Conservation (phyloP, 2,329 filamentous ascomycete genomes). For the Talaromyces sp. region DNA sequence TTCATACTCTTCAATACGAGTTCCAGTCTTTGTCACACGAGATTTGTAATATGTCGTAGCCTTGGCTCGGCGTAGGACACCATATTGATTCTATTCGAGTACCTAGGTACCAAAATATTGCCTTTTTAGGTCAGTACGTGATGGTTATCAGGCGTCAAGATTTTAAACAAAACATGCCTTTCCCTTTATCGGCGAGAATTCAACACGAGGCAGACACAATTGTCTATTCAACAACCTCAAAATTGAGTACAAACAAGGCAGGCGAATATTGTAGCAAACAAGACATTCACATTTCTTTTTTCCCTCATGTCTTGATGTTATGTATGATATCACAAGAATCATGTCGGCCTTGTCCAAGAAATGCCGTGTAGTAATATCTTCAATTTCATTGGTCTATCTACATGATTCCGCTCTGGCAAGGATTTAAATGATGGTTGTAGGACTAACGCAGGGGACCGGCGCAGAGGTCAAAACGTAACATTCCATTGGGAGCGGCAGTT, state of each 20-base stretch:
- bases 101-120: neutral
- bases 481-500: neutral
- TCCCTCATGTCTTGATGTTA: neutral
- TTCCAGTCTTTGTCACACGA: neutral
- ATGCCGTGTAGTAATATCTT: neutral
- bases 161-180: neutral
- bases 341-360: neutral
- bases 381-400: slow-evolving; percentile 5
- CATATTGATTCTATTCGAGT: neutral
- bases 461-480: neutral
- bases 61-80: neutral
- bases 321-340: neutral
- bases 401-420: neutral
- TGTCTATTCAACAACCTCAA: neutral
- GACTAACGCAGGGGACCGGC: slow-evolving; percentile 4
- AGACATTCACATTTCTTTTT: neutral
- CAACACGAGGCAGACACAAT: slow-evolving; percentile 3
- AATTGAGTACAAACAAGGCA: neutral
- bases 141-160: neutral
- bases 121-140: neutral
- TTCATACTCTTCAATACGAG: neutral
- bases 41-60: neutral
- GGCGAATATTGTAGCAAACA: neutral
- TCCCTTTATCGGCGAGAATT: neutral
- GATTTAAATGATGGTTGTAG: slow-evolving; percentile 7